Evolutionary conservation across 2,329 filamentous ascomycete genomes (phyloP), one percentile per base, ranked within the genome.

Genomic region (Clarireedia sp.): DNA sequence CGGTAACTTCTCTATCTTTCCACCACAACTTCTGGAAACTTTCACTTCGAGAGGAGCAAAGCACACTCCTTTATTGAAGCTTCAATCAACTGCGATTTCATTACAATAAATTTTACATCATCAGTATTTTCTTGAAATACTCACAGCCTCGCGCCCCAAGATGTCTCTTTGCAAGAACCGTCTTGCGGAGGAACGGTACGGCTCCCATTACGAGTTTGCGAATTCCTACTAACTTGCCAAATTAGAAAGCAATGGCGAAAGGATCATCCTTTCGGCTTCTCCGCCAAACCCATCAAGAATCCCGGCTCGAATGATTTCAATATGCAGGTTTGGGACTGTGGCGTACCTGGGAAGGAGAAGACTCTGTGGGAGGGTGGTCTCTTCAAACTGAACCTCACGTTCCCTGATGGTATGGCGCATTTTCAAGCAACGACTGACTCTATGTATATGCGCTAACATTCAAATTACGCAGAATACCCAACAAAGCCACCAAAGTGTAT

Each of bases 401-500:
- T 99, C 66, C 94, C 95, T 0, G 94, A 99, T 67, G 91, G 90
- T 94, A 73, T 71, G 83, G 73, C 43, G 3, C 16, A 36, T 21
- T 9, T 24, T 46, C 23, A 23, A 26, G 29, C 7, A 17, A 9
- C 3, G 29, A 16, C 37, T 16, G 23, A 7, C 19, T 36, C 21
- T 16, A 10, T 37, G 2, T 7, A 54, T 17, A 51, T 46, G 51
- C 46, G 53, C 65, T 71, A 61, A 69, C 46, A 24, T 37, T 53
- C 21, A 51, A 46, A 61, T 61, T 66, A 96, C 47, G 61, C 66
- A 96, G 94, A 99, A 68, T 99, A 99, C 71, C 94, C 94, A 16
- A 99, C 95, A 51, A 99, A 99, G 73, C 94, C 94, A 33, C 94
- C 94, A 1, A 99, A 99, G 75, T 99, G 94, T 96, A 82, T 72